These are phyloP conservation scores for Lasiosphaeria ovina DNA, from an alignment of 495 filamentous ascomycete species.

Conservation along the genomic window DNA sequence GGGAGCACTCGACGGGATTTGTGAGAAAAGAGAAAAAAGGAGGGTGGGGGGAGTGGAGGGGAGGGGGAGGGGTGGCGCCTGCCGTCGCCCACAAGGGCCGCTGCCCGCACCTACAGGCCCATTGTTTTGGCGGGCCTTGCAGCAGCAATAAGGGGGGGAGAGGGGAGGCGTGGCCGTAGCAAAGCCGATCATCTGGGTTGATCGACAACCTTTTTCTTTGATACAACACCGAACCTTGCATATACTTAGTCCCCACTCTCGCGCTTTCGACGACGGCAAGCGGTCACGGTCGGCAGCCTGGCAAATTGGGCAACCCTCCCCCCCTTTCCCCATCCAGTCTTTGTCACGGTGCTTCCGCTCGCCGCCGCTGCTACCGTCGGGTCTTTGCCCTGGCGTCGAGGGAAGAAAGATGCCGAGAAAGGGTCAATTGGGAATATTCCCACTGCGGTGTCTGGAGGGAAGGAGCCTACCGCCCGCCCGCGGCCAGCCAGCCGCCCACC, in stretches of 20 bases:
- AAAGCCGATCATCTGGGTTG: slow-evolving; percentile 30
- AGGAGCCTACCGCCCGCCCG: no score
- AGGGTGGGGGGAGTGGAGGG: not conserved
- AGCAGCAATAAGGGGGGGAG: slow-evolving; percentile 6
- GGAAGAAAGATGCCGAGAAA: no score
- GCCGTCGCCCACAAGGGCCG: not conserved
- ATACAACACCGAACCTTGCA: slow-evolving; percentile 39
- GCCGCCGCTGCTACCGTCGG: not conserved
- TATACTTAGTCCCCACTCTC: slow-evolving; percentile 28
- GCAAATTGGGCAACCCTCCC: slow-evolving; percentile 9
- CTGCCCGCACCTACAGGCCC: no score
- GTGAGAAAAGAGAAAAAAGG: not conserved
- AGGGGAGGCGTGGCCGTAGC: slow-evolving; percentile 26
- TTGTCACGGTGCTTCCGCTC: not conserved
- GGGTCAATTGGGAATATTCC: no score
- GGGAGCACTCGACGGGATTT: not conserved
- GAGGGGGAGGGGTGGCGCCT: slow-evolving; percentile 5
- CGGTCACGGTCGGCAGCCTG: slow-evolving; percentile 17
- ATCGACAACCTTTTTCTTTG: slow-evolving; percentile 29
- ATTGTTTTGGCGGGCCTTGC: slow-evolving; percentile 13
- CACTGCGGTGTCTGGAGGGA: no score
- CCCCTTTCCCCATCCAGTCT: not conserved
- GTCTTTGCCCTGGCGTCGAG: no score
- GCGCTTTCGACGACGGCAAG: slow-evolving; percentile 16
- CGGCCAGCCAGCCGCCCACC: no score